Conservation (phyloP, 768 basidiomycete species). For the Suillus lakei region DNA sequence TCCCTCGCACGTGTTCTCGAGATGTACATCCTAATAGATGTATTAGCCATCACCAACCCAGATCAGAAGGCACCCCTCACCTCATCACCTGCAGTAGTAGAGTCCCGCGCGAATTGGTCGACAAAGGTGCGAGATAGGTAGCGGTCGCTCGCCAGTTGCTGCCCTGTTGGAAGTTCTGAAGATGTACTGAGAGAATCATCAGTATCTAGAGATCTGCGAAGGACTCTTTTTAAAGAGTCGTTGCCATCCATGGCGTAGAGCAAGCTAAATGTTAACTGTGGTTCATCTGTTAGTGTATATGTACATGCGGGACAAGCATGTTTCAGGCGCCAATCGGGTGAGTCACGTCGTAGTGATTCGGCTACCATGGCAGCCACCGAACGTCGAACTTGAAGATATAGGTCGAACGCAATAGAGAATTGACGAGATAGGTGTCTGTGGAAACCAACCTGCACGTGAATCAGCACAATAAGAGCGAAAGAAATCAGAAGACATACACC, state of each 20-base stretch:
- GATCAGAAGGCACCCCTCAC: background rate
- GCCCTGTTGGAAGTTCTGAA: background rate
- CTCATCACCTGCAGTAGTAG: background rate
- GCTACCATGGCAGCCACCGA: slow-evolving; percentile 17
- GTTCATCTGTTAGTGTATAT: slow-evolving; percentile 6
- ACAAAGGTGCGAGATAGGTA: background rate
- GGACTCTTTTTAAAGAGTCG: background rate
- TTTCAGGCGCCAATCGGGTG: slow-evolving; percentile 12
- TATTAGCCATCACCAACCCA: no score
- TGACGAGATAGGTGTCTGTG: slow-evolving; percentile 19
- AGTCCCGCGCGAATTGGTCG: background rate
- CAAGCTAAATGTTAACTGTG: slow-evolving; percentile 8
- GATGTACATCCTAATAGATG: background rate
- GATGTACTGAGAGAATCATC: background rate
- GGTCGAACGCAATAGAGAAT: slow-evolving; percentile 30
- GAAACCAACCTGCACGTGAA: slow-evolving; percentile 8
- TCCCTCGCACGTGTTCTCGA: background rate
- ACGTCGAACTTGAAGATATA: slow-evolving; percentile 28
- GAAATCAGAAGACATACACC: background rate
- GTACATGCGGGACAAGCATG: slow-evolving; percentile 16
- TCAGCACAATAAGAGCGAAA: no score
- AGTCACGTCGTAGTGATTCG: slow-evolving; percentile 14
- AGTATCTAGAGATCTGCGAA: background rate
- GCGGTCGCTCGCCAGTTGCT: slow-evolving; percentile 10
- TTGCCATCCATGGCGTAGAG: slow-evolving; percentile 16